Evolutionary conservation across 768 basidiomycete species (phyloP), one percentile per base, ranked within the genome.

Genomic region (Suillus clintonianus): DNA sequence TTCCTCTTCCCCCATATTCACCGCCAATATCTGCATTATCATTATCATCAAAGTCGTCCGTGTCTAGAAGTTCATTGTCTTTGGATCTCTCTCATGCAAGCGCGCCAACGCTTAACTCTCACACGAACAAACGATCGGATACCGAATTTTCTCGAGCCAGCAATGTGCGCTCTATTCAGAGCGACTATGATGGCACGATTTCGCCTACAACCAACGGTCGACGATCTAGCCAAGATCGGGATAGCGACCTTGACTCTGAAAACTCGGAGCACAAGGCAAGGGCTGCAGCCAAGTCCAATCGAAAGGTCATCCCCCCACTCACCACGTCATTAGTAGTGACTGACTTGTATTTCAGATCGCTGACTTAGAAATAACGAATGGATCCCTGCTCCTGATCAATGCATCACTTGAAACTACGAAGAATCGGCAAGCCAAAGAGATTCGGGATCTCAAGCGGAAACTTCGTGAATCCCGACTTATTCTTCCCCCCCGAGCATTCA

Each of bases 291-390:
- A 94, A 92, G 79, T 89, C 91, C n/a, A 89, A 89, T 74, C 86
- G 92, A 63, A 95, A 95, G 88, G 92, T 93, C 65, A 36, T 75
- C 70, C 22, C 70, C 22, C 22, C 45, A 43, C 37, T 32, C 45
- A 54, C 36, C 9, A 22, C 47, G 15, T 59, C 58, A 30, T 50
- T 42, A 41, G 50, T 15, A 24, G 41, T 34, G 37, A 34, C 60
- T 65, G 39, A 69, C 27, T 14, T 45, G 36, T 43, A 27, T 50
- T 17, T 19, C 63, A 97, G 95, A 96, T 97, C 63, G 92, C 91
- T 14, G 94, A 97, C 78, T 81, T 97, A 13, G 92, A 96, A 76
- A 97, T 97, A 70, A 90, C 92, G 7, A 96, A 94, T 74, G 83
- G 86, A 39, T 97, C 94, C 1, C 82, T 97, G 19, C 82, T 96